Evolutionary conservation across 257 asterid species (phyloP).

Genomic region (Striga asiatica): DNA sequence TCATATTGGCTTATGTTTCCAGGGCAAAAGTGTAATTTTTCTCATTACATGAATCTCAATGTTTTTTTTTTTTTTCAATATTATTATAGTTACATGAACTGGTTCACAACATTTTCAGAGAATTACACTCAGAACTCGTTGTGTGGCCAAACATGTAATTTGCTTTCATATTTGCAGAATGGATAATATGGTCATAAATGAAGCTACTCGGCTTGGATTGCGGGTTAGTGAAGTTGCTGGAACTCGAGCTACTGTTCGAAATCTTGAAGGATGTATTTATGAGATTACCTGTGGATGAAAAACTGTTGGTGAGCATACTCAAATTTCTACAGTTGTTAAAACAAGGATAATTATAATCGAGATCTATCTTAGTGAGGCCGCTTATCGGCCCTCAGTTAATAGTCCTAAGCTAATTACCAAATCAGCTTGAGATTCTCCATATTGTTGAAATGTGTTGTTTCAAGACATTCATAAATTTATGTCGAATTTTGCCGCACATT

Average conservation of each 20-base stretch:
- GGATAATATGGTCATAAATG: slow-evolving; percentile 61
- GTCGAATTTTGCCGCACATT: background rate
- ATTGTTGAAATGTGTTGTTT: background rate
- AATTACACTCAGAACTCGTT: too few relatives aligned
- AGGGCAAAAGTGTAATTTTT: slow-evolving; percentile 69
- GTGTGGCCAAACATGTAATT: background rate
- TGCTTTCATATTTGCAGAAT: slow-evolving; percentile 36
- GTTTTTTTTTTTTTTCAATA: too few relatives aligned
- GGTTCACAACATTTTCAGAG: too few relatives aligned
- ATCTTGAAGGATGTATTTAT: slow-evolving; percentile 69
- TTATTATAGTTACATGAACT: too few relatives aligned
- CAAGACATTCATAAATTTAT: background rate
- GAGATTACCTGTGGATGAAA: slow-evolving; percentile 38
- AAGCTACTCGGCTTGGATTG: slow-evolving; percentile 64
- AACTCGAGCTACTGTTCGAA: slow-evolving; percentile 44
- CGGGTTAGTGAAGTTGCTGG: slow-evolving; percentile 55
- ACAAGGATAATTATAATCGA: background rate
- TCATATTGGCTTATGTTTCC: slow-evolving; percentile 75
- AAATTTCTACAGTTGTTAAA: background rate
- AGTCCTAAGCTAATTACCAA: background rate
- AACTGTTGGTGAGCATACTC: background rate
- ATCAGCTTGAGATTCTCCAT: background rate
- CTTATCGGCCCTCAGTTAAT: background rate
- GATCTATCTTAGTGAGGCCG: background rate
- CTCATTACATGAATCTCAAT: background rate